Conservation (phyloP, 768 basidiomycete genomes). For the Boletus barrowsii region DNA sequence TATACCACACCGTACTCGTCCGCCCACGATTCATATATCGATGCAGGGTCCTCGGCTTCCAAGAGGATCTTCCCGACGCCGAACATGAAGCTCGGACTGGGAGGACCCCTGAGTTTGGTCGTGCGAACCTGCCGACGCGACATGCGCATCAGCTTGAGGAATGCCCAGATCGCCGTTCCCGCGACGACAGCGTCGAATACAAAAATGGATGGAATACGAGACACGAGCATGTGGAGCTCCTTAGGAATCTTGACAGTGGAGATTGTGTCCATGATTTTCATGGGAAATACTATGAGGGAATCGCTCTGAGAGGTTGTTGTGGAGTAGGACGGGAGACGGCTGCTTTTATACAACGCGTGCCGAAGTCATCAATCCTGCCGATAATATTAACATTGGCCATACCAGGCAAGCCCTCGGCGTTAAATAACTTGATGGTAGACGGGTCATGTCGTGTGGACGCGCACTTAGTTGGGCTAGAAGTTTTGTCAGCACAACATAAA, state of each 20-base stretch:
- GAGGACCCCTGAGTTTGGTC: slow-evolving; percentile 16
- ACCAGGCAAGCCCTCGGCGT: too few relatives aligned
- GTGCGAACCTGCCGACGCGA: slow-evolving; percentile 11
- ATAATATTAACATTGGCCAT: too few relatives aligned
- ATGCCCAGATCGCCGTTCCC: slow-evolving; percentile 1
- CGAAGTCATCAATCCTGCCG: too few relatives aligned
- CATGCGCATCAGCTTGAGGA: slow-evolving; percentile 7
- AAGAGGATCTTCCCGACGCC: slow-evolving; percentile 12
- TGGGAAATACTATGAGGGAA: too few relatives aligned
- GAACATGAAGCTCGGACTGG: slow-evolving; percentile 12
- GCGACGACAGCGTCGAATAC: slow-evolving; percentile 1
- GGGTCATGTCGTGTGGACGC: too few relatives aligned
- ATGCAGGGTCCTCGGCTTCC: neutral
- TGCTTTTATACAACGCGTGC: too few relatives aligned
- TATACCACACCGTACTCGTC: slow-evolving; percentile 15
- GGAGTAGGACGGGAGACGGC: too few relatives aligned
- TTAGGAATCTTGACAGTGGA: neutral
- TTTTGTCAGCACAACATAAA: too few relatives aligned
- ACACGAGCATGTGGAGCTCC: neutral
- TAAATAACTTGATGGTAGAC: too few relatives aligned
- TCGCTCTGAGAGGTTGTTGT: too few relatives aligned
- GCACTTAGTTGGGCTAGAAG: too few relatives aligned
- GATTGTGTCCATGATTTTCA: neutral
- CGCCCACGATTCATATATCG: slow-evolving; percentile 22
- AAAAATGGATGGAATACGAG: neutral